phyloP scores from a whole-genome alignment of 495 filamentous ascomycete genomes.

The Thermochaetoides thermophila region DNA sequence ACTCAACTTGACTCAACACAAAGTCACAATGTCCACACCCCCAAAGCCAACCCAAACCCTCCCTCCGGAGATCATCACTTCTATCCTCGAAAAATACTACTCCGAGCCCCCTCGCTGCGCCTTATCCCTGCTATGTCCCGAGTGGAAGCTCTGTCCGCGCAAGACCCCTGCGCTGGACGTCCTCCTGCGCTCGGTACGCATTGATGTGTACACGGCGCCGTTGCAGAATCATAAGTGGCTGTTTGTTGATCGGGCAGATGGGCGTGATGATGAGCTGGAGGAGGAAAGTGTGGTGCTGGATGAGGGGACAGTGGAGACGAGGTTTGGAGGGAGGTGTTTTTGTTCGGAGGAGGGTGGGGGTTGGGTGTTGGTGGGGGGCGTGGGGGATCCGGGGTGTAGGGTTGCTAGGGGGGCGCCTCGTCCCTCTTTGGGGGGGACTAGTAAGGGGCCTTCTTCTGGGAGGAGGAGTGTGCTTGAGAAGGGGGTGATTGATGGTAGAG shows the following conservation, averaged over 20 bases:
- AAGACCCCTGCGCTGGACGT: background rate
- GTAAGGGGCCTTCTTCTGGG: no score
- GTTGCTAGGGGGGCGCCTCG: no score
- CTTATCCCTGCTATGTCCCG: slow-evolving; percentile 3
- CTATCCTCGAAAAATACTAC: slow-evolving; percentile 2
- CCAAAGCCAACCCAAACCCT: background rate
- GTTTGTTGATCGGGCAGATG: no score
- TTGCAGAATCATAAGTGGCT: no score
- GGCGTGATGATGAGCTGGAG: no score
- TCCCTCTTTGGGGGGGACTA: no score
- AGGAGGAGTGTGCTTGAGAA: no score
- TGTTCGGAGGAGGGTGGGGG: background rate
- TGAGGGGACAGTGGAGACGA: background rate
- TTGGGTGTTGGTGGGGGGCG: no score
- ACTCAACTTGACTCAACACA: background rate
- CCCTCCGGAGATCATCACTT: slow-evolving; percentile 3
- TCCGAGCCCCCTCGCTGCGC: slow-evolving; percentile 1
- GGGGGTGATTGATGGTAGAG: no score
- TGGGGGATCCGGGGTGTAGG: no score
- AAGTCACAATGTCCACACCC: background rate
- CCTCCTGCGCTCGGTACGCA: slow-evolving; percentile 2
- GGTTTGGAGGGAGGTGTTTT: background rate
- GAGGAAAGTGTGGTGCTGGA: no score
- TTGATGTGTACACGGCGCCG: slow-evolving; percentile 6
- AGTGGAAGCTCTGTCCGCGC: slow-evolving; percentile 5